Evolutionary conservation across 2,329 filamentous ascomycete species (phyloP).

Genomic region (Neophaeococcomyces mojaviensis): DNA sequence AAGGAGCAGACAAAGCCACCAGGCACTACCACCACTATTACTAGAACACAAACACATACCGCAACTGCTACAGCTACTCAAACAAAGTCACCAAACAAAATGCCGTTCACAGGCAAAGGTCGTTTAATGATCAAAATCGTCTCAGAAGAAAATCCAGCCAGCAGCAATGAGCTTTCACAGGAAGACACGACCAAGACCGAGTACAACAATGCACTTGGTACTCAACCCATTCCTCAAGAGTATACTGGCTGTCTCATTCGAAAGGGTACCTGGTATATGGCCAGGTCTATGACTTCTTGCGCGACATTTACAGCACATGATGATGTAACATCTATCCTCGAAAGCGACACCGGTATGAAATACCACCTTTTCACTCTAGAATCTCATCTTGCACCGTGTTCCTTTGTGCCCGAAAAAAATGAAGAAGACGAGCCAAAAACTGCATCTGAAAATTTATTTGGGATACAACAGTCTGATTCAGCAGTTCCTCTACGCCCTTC

Average conservation of each 20-base stretch:
- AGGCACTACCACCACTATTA: slow-evolving; percentile 13
- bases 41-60: slow-evolving; percentile 27
- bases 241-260: slow-evolving; percentile 59
- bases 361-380: slow-evolving; percentile 8
- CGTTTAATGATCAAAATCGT: slow-evolving; percentile 46
- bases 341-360: neutral
- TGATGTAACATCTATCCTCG: neutral
- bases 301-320: slow-evolving; percentile 52
- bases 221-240: slow-evolving; percentile 14
- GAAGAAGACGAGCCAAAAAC: neutral
- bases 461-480: neutral
- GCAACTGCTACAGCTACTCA: slow-evolving; percentile 28
- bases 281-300: slow-evolving; percentile 48
- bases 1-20: slow-evolving; percentile 36
- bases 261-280: slow-evolving; percentile 59
- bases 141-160: slow-evolving; percentile 7
- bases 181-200: neutral
- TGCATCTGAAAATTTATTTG: neutral
- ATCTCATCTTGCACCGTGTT: slow-evolving; percentile 5
- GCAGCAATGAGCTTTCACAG: neutral
- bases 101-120: slow-evolving; percentile 51
- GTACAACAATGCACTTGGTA: slow-evolving; percentile 25
- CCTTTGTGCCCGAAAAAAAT: neutral
- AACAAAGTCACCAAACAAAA: slow-evolving; percentile 29
- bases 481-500: neutral